Percentiles rank a stretch among this genome's conserved stretches.
These are phyloP conservation scores for Wickerhamomyces hampshirensis DNA, from an alignment of 805 yeast genomes.

Conservation along the genomic window DNA sequence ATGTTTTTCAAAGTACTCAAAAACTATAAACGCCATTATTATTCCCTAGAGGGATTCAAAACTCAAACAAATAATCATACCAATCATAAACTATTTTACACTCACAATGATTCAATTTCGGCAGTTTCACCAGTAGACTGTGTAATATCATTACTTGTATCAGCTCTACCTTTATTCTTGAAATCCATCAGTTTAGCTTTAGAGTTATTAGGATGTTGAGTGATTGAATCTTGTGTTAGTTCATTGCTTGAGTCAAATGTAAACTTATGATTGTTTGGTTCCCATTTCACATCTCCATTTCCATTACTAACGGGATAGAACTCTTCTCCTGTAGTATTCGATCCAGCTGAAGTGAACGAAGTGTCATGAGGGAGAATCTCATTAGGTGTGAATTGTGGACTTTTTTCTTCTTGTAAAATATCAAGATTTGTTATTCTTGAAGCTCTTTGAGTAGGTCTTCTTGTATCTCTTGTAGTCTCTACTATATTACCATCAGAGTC, in stretches of 20 bases:
- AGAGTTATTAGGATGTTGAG: slow-evolving; percentile 11
- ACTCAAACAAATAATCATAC: neutral
- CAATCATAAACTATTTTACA: neutral
- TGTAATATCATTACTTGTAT: slow-evolving; percentile 27
- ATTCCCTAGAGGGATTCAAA: too few relatives aligned
- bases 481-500: slow-evolving; percentile 27
- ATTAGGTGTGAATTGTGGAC: slow-evolving; percentile 10
- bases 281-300: slow-evolving; percentile 21
- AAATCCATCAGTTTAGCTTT: slow-evolving; percentile 34
- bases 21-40: too few relatives aligned
- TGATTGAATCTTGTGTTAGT: slow-evolving; percentile 24
- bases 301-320: slow-evolving; percentile 20
- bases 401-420: slow-evolving; percentile 20
- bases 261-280: slow-evolving; percentile 18
- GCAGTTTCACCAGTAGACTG: slow-evolving; percentile 24
- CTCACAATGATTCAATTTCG: slow-evolving; percentile 25
- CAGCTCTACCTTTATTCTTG: slow-evolving; percentile 29
- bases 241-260: slow-evolving; percentile 24
- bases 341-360: slow-evolving; percentile 18
- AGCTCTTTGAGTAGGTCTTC: slow-evolving; percentile 11
- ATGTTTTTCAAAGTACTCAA: too few relatives aligned
- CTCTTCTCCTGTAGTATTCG: slow-evolving; percentile 21
- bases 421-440: slow-evolving; percentile 22
- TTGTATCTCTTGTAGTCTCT: slow-evolving; percentile 9
- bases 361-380: slow-evolving; percentile 12